Evolutionary conservation across 371 early-diverging fungal species (phyloP).

Genomic region (Umbelopsis sp.): DNA sequence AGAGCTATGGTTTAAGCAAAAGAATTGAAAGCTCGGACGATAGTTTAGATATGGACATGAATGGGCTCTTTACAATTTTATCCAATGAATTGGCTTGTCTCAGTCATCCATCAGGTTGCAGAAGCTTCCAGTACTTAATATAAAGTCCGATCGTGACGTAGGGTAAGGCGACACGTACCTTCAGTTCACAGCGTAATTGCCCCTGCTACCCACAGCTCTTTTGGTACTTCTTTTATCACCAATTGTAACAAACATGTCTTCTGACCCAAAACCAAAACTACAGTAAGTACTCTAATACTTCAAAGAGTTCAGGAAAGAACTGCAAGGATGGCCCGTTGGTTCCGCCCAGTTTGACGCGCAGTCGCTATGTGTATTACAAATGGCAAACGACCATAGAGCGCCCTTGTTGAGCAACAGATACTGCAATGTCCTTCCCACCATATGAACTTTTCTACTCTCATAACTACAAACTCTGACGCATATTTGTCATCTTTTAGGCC

Average conservation of each 20-base stretch:
- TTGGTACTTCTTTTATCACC: neutral
- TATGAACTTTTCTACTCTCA: neutral
- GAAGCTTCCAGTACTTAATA: neutral
- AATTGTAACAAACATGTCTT: constrained; percentile 3
- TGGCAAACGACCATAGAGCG: no score
- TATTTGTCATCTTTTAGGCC: constrained; percentile 28
- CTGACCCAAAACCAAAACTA: constrained; percentile 15
- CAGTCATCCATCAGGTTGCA: neutral
- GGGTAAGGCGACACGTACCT: constrained; percentile 15
- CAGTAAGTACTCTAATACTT: constrained; percentile 1
- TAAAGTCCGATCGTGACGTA: constrained; percentile 17
- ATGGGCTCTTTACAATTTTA: no score
- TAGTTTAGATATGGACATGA: no score
- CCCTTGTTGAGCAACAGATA: no score
- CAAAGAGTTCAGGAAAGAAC: neutral
- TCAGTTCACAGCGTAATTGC: neutral
- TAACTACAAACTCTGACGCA: neutral
- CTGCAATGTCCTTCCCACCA: neutral
- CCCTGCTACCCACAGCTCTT: neutral
- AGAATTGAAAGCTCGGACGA: no score
- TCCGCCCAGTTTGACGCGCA: neutral
- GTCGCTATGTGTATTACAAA: no score
- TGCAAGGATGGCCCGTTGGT: neutral
- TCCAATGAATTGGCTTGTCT: neutral
- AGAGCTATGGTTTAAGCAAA: no score